Evolutionary conservation across 495 filamentous ascomycete genomes (phyloP).

Genomic region (Sordaria brevicollis): DNA sequence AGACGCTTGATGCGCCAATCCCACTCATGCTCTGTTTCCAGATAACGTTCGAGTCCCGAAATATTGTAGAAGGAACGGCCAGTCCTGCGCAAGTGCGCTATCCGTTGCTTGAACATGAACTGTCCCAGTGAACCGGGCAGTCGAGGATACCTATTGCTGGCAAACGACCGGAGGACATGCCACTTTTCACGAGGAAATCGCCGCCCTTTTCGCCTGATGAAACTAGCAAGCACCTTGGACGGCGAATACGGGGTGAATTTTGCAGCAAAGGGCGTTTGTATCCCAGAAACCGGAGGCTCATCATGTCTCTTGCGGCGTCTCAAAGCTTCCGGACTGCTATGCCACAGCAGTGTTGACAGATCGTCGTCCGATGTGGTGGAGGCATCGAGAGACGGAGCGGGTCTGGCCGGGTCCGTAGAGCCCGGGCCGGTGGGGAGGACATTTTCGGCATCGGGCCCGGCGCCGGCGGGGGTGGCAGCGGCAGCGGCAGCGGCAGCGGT

Average conservation of each 20-base stretch:
- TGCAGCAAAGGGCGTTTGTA: neutral
- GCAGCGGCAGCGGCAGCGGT: neutral
- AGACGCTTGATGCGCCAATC: constrained; percentile 13
- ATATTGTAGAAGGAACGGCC: neutral
- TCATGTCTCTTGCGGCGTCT: neutral
- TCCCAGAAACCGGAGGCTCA: neutral
- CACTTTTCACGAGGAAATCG: constrained; percentile 2
- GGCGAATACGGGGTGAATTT: constrained; percentile 7
- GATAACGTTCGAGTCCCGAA: constrained; percentile 1
- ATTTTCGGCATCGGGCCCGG: neutral
- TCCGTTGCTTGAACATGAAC: constrained; percentile 19
- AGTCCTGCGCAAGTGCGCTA: constrained; percentile 5
- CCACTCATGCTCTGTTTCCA: constrained; percentile 21
- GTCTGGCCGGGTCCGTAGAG: constrained; percentile 13
- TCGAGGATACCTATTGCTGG: constrained; percentile 12
- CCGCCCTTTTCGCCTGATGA: constrained; percentile 1
- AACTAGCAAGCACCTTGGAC: constrained; percentile 4
- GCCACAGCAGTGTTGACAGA: neutral
- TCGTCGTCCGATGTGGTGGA: neutral
- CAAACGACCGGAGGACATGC: constrained; percentile 7
- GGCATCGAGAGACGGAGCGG: constrained; percentile 4
- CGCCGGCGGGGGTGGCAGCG: neutral
- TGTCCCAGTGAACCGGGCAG: constrained; percentile 24
- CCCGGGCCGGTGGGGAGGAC: neutral
- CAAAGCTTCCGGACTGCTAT: neutral